Evolutionary conservation across 352 stramenopile species (phyloP), one percentile per base, ranked within the genome.

Genomic region (Globisporangium nodosum): DNA sequence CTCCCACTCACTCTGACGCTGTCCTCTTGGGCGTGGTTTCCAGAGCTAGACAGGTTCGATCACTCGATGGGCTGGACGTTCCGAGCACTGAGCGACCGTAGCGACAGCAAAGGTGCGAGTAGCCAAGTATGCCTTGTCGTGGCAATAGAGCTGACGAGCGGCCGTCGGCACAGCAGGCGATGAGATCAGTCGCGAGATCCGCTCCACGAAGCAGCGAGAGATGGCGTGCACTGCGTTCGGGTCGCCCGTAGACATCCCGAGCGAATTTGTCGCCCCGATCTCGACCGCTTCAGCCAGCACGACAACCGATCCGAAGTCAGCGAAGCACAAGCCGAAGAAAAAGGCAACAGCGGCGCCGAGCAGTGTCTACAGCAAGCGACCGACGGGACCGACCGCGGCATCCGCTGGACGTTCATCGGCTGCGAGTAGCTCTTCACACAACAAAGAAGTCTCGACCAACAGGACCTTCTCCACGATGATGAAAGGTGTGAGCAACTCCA

Each of bases 1-100:
- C 13, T 7, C 15, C 7, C 45, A 16, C 2, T 37, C 13, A 16
- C 16, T 12, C 2, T 18, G 4, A 18, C 40, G 24, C 16, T 21
- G 16, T 27, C 40, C 43, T 30, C 15, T 37, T 39, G 24, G 24
- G 24, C 24, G 24, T 27, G 18, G 21, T 11, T 24, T 27, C 20
- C 21, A 87, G 80, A 90, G 12, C 63, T 90, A 13, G 68, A 75
- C 30, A 73, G 55, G 30, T 90, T 90, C 54, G 78, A 71, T 8
- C 60, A 85, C 8, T 49, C 60, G 40, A 88, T 88, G 78, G 80
- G 80, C 31, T 90, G 76, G 78, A 66, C 64, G 1, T 85, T 88
- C 49, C 74, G 52, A 15, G 60, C 83, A 42, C 40, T 82, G 7
- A 56, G 30, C 5, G 33, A 48, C 24, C 40, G 61, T 15, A 12